These are phyloP conservation scores for Fusarium sp. DNA, from an alignment of 2,329 filamentous ascomycete species.

Conservation along the genomic window DNA sequence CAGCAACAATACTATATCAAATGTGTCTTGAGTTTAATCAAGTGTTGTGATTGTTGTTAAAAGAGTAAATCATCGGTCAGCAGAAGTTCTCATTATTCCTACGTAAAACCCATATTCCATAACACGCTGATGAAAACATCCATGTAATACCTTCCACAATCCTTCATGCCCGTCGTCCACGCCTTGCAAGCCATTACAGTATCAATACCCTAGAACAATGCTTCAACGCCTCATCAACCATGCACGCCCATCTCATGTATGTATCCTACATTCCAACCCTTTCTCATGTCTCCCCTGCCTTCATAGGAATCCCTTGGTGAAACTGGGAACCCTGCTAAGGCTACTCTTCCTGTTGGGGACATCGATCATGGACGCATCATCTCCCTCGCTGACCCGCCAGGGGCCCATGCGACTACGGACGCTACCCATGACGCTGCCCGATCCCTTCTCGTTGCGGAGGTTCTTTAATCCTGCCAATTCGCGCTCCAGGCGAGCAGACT, in stretches of 20 bases:
- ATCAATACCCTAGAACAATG: conserved; percentile 41
- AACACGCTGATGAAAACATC: conserved; percentile 29
- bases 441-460: conserved; percentile 74
- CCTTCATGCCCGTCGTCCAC: conserved; percentile 25
- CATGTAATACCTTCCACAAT: conserved; percentile 32
- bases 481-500: conserved; percentile 83
- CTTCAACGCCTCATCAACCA: conserved; percentile 44
- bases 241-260: conserved; percentile 32
- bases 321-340: conserved; percentile 73
- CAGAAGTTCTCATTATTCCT: conserved; percentile 42
- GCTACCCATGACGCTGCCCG: conserved; percentile 63
- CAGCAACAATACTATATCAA: too few species aligned
- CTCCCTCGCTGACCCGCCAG: conserved; percentile 57
- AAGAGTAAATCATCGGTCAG: not conserved
- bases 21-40: too few species aligned
- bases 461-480: conserved; percentile 91
- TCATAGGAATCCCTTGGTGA: conserved; percentile 85
- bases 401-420: conserved; percentile 55
- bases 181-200: conserved; percentile 29
- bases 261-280: conserved; percentile 30
- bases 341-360: conserved; percentile 77
- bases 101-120: conserved; percentile 42
- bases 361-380: conserved; percentile 61
- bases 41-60: too few species aligned
- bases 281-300: not conserved